Evolutionary conservation across 306 rosid species (phyloP), one percentile per base, ranked within the genome.

Genomic region (Heteromeles arbutifolia): DNA sequence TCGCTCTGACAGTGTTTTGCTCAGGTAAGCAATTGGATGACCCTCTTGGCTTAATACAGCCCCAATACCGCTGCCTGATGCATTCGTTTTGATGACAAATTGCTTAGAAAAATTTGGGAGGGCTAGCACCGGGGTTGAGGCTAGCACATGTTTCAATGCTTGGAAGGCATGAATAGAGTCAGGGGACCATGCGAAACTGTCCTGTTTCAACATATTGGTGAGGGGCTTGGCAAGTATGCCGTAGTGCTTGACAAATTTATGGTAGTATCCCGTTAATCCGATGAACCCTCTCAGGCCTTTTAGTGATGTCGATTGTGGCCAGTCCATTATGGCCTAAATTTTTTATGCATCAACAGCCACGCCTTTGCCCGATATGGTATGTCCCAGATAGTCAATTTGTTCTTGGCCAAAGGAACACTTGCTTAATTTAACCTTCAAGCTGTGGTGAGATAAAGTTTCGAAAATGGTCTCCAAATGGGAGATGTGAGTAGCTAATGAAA

Each of bases 131-230:
- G 1, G 2, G 0, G 21, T 48, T 48, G 7, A 2, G 0, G 65
- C 4, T 0, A 75, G 0, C 0, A 24, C 37, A 0, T n/a, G 3
- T 1, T 52, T 75, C 1, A 66, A 11, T 0, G 2, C 0, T 0
- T 11, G 0, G 8, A 75, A 57, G 0, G 69, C 48, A 2, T n/a
- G 0, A 0, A 17, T 4, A 2, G 50, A 31, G 0, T 0, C 2
- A 3, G 4, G 4, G 1, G 25, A 18, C 78, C 71, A 74, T 0
- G 1, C 0, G 7, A 74, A 74, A 2, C 15, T 50, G 0, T 13
- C 13, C 1, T 43, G 14, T 43, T 21, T 29, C 2, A 32, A 3
- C 3, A 69, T 11, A 4, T 26, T 3, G 0, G 74, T 15, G 0
- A 69, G 3, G 1, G 74, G 26, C 18, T 17, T 3, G 1, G 41